Base-by-base conservation (phyloP, 768 basidiomycete genomes). In the Tulasnella sp. region DNA sequence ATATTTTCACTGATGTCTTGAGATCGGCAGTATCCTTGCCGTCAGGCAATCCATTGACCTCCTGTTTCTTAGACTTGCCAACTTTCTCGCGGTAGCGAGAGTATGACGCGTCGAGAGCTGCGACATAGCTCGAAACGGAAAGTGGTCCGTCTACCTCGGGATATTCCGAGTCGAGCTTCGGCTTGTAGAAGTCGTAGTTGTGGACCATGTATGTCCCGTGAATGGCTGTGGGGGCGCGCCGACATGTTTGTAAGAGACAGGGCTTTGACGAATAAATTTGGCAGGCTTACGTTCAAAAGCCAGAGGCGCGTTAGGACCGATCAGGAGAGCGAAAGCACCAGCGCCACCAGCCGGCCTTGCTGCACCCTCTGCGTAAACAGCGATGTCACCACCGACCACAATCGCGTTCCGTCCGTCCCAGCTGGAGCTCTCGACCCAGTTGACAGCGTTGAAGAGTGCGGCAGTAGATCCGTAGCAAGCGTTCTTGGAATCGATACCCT, bases 131-230 rank as follows among this genome's bases (percentile, higher is more conserved):
- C 55, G 89, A 88, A 61, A 96, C 88, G 7, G 96, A 95, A 47
- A 95, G 85, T 4, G 95, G 96, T 2, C 96, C 96, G 69, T 99
- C 95, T 51, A 99, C 95, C 67, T 89, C 88, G 62, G 96, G 96
- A 72, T 93, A 95, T 72, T 94, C 91, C 21, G 91, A 94, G 58
- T 86, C 84, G 21, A 98, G 83, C 67, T 90, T 85, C 50, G 96
- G 96, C 77, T 99, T 99, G 85, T 96, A 99, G 73, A 97, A 98
- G 74, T 99, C 96, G 73, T 95, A 97, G 0, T 86, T 90, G 77
- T 99, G 95, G 63, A 86, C 86, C 88, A 98, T 97, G 77, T 93
- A 89, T 52, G 84, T 91, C 24, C 94, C 95, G 73, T 97, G 96
- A 65, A 92, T 80, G 66, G 95, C 95, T 98, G 70, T 8, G 69